Conservation (phyloP, 2,329 filamentous ascomycete genomes). For the Aureobasidium sp. region DNA sequence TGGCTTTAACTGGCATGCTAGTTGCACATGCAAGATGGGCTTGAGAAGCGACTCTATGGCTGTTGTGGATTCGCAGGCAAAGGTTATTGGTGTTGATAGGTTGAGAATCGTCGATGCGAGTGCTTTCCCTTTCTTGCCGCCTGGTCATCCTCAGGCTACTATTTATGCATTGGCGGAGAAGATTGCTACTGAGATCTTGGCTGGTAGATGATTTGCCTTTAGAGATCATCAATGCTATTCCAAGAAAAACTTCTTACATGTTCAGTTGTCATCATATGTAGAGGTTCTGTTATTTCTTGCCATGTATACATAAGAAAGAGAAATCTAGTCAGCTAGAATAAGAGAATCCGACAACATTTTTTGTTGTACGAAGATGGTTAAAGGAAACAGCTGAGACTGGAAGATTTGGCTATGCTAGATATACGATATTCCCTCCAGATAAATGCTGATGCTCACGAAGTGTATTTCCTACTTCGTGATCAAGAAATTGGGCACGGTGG, state of each 20-base stretch:
- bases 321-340: too few relatives aligned
- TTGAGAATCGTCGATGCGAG: slow-evolving; percentile 33
- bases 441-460: too few relatives aligned
- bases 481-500: background rate
- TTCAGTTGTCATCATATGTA: too few relatives aligned
- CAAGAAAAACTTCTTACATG: too few relatives aligned
- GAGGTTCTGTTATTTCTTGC: too few relatives aligned
- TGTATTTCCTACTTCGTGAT: too few relatives aligned
- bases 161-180: slow-evolving; percentile 31
- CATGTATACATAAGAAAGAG: too few relatives aligned
- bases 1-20: background rate
- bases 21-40: slow-evolving; percentile 7
- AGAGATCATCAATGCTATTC: background rate
- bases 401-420: too few relatives aligned
- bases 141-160: slow-evolving; percentile 15
- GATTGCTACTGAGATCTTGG: slow-evolving; percentile 22
- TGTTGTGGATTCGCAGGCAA: slow-evolving; percentile 22
- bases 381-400: too few relatives aligned
- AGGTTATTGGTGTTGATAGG: slow-evolving; percentile 24
- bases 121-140: slow-evolving; percentile 22
- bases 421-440: too few relatives aligned
- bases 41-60: slow-evolving; percentile 15
- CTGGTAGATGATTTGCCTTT: background rate
- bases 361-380: too few relatives aligned
- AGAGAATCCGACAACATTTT: too few relatives aligned